Conservation (phyloP, 2,329 filamentous ascomycete species). For the Nemania bipapillata region DNA sequence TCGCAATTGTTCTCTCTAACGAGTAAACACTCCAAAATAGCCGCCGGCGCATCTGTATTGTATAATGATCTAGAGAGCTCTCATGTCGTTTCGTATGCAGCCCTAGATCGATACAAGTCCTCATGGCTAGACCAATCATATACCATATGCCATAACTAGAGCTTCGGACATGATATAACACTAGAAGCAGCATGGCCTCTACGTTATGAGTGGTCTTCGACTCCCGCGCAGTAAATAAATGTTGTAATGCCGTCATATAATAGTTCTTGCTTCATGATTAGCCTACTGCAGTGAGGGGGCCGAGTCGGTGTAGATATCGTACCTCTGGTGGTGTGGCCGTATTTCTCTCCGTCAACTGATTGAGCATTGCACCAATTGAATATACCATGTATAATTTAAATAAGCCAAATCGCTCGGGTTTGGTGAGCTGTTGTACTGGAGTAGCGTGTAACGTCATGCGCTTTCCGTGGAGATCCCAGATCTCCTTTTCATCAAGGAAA, state of each 20-base stretch:
- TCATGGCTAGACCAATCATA: conserved; percentile 65
- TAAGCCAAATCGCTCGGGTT: conserved; percentile 55
- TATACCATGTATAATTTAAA: conserved; percentile 65
- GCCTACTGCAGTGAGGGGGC: conserved; percentile 24
- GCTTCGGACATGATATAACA: conserved; percentile 63
- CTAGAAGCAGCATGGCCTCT: conserved; percentile 63
- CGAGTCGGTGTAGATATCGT: conserved; percentile 6
- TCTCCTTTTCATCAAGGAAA: conserved; percentile 59
- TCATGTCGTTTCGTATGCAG: conserved; percentile 62
- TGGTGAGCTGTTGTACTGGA: conserved; percentile 52
- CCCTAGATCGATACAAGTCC: conserved; percentile 63
- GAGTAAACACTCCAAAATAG: conserved; percentile 65
- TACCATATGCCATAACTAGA: conserved; percentile 65
- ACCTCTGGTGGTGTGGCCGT: conserved; percentile 56
- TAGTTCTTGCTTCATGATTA: conserved; percentile 54
- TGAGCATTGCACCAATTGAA: conserved; percentile 62
- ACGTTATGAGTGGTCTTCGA: conserved; percentile 62
- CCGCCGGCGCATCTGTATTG: conserved; percentile 58
- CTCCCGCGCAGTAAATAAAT: conserved; percentile 61
- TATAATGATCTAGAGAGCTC: conserved; percentile 54
- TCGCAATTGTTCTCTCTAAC: conserved; percentile 61
- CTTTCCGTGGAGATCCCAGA: conserved; percentile 58
- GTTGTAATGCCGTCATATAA: conserved; percentile 61
- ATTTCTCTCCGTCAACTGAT: conserved; percentile 60
- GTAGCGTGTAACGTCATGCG: conserved; percentile 53